Evolutionary conservation across 2,329 filamentous ascomycete genomes (phyloP).

Genomic region (Aspergillus intermedius): DNA sequence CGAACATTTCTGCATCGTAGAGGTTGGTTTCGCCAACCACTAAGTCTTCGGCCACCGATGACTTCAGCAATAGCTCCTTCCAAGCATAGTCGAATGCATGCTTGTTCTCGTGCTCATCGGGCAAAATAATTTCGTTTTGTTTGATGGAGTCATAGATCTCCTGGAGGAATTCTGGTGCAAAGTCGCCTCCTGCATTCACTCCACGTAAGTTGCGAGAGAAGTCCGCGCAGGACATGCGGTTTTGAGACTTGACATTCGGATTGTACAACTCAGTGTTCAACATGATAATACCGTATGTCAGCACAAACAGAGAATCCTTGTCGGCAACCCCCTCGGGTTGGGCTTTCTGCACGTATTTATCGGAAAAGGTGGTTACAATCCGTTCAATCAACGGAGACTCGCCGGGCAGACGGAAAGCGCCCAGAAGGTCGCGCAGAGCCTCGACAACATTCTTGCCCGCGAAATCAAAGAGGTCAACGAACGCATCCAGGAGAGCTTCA

Average conservation of each 20-base stretch:
- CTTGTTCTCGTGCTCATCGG: constrained; percentile 94
- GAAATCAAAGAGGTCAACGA: constrained; percentile 85
- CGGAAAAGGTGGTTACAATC: constrained; percentile 79
- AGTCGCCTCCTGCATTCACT: constrained; percentile 79
- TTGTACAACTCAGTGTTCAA: constrained; percentile 97
- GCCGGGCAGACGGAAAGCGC: constrained; percentile 87
- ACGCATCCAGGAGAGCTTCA: constrained; percentile 74
- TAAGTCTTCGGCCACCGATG: constrained; percentile 66
- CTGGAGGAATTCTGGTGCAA: constrained; percentile 73
- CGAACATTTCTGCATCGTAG: constrained; percentile 97
- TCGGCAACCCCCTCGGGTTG: constrained; percentile 70
- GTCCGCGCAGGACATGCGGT: constrained; percentile 76
- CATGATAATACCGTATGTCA: constrained; percentile 96
- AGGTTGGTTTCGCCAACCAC: constrained; percentile 83
- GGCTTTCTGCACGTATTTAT: constrained; percentile 69
- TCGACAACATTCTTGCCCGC: constrained; percentile 80
- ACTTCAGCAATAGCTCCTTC: constrained; percentile 87
- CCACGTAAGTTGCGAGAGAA: constrained; percentile 88
- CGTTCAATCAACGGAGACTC: constrained; percentile 90
- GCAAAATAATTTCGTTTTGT: constrained; percentile 88
- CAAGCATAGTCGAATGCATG: constrained; percentile 96
- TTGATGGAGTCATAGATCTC: constrained; percentile 88
- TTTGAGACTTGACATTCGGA: constrained; percentile 67
- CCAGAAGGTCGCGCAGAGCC: constrained; percentile 76
- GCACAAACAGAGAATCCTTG: constrained; percentile 79